Conservation (phyloP, 2,329 filamentous ascomycete genomes). For the Sporothrix schenckii region DNA sequence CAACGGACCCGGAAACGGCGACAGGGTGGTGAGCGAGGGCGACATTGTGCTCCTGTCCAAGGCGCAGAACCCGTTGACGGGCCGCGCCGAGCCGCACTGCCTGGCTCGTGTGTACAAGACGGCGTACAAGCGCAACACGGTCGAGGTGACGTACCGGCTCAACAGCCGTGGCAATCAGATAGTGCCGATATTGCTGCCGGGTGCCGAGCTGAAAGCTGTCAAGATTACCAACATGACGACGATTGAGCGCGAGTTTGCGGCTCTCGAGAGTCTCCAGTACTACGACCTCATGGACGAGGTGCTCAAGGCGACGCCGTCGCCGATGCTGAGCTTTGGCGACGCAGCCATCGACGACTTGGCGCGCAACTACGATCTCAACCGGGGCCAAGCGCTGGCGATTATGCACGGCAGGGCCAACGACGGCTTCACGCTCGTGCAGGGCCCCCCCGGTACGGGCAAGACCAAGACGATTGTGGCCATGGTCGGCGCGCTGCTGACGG, state of each 20-base stretch:
- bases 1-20: conserved; percentile 44
- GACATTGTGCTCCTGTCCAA: conserved; percentile 88
- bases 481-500: conserved; percentile 80
- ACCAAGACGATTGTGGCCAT: conserved; percentile 98
- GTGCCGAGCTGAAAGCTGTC: conserved; percentile 69
- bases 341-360: conserved; percentile 70
- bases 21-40: conserved; percentile 66
- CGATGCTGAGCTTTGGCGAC: conserved; percentile 78
- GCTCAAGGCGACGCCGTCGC: conserved; percentile 80
- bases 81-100: conserved; percentile 72
- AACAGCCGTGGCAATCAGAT: conserved; percentile 68
- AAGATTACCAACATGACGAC: conserved; percentile 94
- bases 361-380: conserved; percentile 80
- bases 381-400: conserved; percentile 87
- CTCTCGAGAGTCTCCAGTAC: conserved; percentile 86
- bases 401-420: conserved; percentile 93
- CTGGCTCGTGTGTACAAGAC: conserved; percentile 81
- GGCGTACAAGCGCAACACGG: conserved; percentile 74
- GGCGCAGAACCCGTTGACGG: conserved; percentile 68
- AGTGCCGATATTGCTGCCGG: conserved; percentile 65
- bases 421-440: conserved; percentile 94
- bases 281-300: conserved; percentile 97
- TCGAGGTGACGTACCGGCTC: conserved; percentile 86
- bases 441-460: conserved; percentile 94
- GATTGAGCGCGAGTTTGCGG: conserved; percentile 92